Conservation (phyloP, 441 rosid species). For the Erodium moschatum region DNA sequence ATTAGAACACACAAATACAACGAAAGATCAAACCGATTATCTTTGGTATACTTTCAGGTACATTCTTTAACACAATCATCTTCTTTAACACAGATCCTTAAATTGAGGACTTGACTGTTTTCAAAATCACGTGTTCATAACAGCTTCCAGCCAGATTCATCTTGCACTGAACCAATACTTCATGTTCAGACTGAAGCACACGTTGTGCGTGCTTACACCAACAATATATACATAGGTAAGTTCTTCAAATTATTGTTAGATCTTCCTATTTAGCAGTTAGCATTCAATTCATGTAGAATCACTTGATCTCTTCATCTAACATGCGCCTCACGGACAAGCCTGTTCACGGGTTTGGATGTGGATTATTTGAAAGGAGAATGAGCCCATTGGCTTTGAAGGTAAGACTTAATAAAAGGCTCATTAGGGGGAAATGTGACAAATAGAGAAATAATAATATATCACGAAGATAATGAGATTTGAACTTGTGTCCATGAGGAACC, state of each 20-base stretch:
- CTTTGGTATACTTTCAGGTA: conserved; percentile 65
- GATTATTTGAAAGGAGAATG: too few species aligned
- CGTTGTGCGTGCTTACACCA: conserved; percentile 44
- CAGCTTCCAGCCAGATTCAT: conserved; percentile 40
- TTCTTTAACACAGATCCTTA: background rate
- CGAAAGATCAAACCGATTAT: conserved; percentile 51
- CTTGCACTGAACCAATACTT: conserved; percentile 40
- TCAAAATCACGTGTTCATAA: conserved; percentile 1
- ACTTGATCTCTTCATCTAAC: background rate
- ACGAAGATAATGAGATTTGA: too few species aligned
- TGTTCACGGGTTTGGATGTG: too few species aligned
- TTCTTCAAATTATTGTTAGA: background rate
- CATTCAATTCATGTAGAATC: background rate
- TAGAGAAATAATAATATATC: too few species aligned
- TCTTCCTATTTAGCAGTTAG: background rate
- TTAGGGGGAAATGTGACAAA: too few species aligned
- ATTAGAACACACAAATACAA: conserved; percentile 53
- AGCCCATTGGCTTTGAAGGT: too few species aligned
- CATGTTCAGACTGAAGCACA: conserved; percentile 46
- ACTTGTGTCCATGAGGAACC: too few species aligned
- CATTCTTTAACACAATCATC: background rate
- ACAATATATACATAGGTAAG: conserved; percentile 35
- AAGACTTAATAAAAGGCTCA: too few species aligned
- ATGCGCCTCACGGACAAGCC: too few species aligned
- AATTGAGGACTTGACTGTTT: too few species aligned